phyloP scores from a whole-genome alignment of 768 basidiomycete genomes.

The Crucibulum laeve region DNA sequence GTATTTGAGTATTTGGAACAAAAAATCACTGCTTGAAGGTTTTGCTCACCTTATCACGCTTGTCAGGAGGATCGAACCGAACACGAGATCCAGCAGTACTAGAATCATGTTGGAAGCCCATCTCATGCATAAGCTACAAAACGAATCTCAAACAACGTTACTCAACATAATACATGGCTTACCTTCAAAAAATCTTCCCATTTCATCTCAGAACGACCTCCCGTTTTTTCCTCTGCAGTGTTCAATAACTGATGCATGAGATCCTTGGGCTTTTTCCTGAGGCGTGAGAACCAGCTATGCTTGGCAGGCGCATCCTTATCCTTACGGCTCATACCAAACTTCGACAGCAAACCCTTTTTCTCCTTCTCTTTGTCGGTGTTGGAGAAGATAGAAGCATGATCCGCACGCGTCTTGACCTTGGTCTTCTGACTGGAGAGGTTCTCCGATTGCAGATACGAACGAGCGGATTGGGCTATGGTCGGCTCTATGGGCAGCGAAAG shows the following conservation, averaged over 20 bases:
- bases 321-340: conserved; percentile 37
- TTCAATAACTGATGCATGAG: conserved; percentile 65
- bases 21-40: neutral
- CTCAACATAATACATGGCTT: conserved; percentile 5
- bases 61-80: conserved; percentile 71
- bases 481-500: conserved; percentile 38
- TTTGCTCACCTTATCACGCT: conserved; percentile 30
- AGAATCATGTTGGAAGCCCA: conserved; percentile 73
- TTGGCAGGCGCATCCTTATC: conserved; percentile 34
- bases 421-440: conserved; percentile 44
- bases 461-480: conserved; percentile 61
- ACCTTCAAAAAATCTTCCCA: conserved; percentile 82
- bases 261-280: conserved; percentile 54
- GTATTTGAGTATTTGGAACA: neutral
- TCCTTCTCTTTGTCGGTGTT: conserved; percentile 35
- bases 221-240: conserved; percentile 49
- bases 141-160: neutral
- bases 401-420: conserved; percentile 70
- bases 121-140: conserved; percentile 65
- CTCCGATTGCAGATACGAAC: conserved; percentile 58
- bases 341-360: conserved; percentile 45
- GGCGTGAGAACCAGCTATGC: conserved; percentile 49
- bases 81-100: conserved; percentile 81
- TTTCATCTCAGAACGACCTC: conserved; percentile 57
- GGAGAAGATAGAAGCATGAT: conserved; percentile 48